Evolutionary conservation across 148 eudicot genomes (phyloP), one percentile per base, ranked within the genome.

Genomic region (Oxyria digyna): DNA sequence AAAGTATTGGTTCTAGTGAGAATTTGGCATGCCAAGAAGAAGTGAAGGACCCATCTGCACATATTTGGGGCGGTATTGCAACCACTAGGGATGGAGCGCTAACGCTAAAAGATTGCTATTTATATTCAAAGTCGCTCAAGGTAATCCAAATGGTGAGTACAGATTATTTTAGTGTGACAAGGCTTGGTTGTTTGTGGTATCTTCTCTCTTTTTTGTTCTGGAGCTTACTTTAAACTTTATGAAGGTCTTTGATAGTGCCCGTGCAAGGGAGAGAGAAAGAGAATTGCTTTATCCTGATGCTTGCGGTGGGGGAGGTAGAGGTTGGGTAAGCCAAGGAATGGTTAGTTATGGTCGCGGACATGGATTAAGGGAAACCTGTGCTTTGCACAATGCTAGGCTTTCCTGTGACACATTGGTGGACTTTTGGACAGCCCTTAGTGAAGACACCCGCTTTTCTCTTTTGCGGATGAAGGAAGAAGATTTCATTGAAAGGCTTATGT

Each of bases 371-470:
- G 98, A 90, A 78, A 85, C 98, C 67, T 94, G 98, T 80, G 98
- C 98, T 55, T 80, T 94, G 83, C 98, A 94, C 77, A 94, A 96
- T 72, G 91, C 98, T 50, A 85, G 97, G 77, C 89, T 90, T 69
- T 90, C 98, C 71, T 95, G 91, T 73, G 96, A 90, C 79, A 90
- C 97, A 49, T 81, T 94, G 87, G 96, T 94, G 21, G 97, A 94
- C 78, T 94, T 94, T 70, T 94, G 98, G 98, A 86, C 91, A 40
- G 97, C 98, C 29, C 96, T 94, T 66, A 96, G 96, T 72, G 98
- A 90, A 70, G 98, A 94, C 74, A 90, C 93, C 32, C 86, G 89
- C 1, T 87, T 72, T 67, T 94, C 97, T 72, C 89, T 94, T 73
- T 73, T 94, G 67, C 85, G 83, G 78, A 88, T 94, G 97, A 94